Evolutionary conservation across 208 protist species (phyloP), one percentile per base, ranked within the genome.

Genomic region (Trypanosoma congolense): DNA sequence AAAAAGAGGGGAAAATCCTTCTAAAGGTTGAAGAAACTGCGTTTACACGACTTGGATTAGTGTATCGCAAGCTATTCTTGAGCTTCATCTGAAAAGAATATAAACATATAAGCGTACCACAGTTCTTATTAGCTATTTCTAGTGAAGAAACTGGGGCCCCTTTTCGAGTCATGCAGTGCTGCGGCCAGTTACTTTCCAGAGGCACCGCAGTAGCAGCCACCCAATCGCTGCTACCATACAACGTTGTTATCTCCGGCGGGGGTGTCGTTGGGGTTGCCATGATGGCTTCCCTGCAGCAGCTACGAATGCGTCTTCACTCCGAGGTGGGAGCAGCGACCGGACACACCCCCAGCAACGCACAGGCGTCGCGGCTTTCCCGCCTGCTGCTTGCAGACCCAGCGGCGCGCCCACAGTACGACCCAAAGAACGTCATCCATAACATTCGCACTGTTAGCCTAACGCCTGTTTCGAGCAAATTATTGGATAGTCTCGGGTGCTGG

Each of bases 371-470:
- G 48, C 62, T 92, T 18, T 65, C 70, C 0, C 66, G 70, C 10
- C 62, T 93, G 19, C 68, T 81, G 61, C 59, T 93, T 64, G 73
- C 80, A 1, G 81, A 93, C 57, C 36, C 73, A 2, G 70, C 52
- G 2, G 62, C 63, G 49, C 61, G 75, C 3, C 82, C 79, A 2
- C 25, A 22, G 12, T 93, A 79, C 58, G 61, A 88, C 25, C 36
- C 73, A 14, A n/a, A 63, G 4, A 82, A 88, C 56, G 56, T 80
- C 54, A 77, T 90, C 71, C 73, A 90, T 56, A 58, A 63, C 10
- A 70, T 93, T 18, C 86, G 86, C 57, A 90, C 86, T 0, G 81
- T 89, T 22, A 84, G 72, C 46, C 70, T 93, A 25, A 93, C 86
- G 2, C 86, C 86, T 0, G 86, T 93, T 5, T 81, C 80, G 0